Base-by-base conservation (phyloP, 495 filamentous ascomycete species). In the Tuber umbilicatum region DNA sequence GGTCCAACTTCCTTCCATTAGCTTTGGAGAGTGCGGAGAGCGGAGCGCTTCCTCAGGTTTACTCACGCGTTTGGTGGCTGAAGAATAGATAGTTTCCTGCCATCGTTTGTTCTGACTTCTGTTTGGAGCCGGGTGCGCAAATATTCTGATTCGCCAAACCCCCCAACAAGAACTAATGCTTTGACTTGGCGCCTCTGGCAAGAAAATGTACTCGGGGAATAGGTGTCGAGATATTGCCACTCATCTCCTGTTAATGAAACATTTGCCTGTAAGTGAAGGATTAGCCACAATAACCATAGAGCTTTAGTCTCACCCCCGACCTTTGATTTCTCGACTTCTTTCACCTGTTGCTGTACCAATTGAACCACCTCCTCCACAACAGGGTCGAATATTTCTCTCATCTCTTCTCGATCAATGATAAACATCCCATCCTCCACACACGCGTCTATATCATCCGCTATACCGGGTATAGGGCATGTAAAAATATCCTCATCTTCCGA, bases 401-500 rank as follows among this genome's bases (percentile, higher is more conserved):
- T 77, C 23, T 78, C 76, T 9, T 68, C 64, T 39, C 74, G 70
- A 7, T 70, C 73, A 19, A 78, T 21, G 17, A 77, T 70, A 27
- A 78, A 73, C 40, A 71, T 74, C 7, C 76, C 76, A 73, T 77
- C 76, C 12, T 78, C 70, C 27, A 78, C 42, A 16, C 76, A 43
- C 19, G 70, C 71, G 2, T 12, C 9, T 55, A n/a, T n/a, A n/a
- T n/a, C n/a, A n/a, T n/a, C n/a, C n/a, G n/a, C n/a, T n/a, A n/a
- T n/a, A n/a, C n/a, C n/a, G n/a, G n/a, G n/a, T n/a, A n/a, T n/a
- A n/a, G n/a, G n/a, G n/a, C n/a, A n/a, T n/a, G n/a, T n/a, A n/a
- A n/a, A n/a, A n/a, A n/a, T n/a, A n/a, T n/a, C n/a, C n/a, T n/a
- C n/a, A n/a, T n/a, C n/a, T n/a, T n/a, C n/a, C n/a, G n/a, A n/a